phyloP scores from a whole-genome alignment of 1,139 yeast species.

The Petasospora rhodanensis region DNA sequence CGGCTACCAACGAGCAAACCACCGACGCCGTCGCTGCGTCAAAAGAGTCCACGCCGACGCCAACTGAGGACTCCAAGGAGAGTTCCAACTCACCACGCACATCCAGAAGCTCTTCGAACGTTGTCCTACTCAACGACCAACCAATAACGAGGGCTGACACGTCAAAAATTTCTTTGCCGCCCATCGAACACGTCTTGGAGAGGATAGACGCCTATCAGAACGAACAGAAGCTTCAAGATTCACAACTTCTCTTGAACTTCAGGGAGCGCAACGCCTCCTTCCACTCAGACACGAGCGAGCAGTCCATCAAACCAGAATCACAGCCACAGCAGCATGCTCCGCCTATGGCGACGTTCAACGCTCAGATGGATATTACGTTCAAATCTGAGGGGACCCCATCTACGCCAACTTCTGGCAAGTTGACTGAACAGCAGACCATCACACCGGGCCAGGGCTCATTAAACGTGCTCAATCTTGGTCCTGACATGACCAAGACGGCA shows the following conservation, averaged over 20 bases:
- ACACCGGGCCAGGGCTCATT: slow-evolving; percentile 6
- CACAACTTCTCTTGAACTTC: slow-evolving; percentile 23
- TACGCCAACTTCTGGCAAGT: slow-evolving; percentile 4
- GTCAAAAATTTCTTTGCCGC: slow-evolving; percentile 18
- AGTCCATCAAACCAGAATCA: not conserved
- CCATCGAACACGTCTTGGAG: slow-evolving; percentile 22
- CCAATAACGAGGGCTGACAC: too few species aligned
- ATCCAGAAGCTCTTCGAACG: not conserved
- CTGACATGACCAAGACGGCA: slow-evolving; percentile 5
- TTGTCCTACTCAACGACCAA: too few species aligned
- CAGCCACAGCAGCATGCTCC: slow-evolving; percentile 1
- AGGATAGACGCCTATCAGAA: slow-evolving; percentile 25
- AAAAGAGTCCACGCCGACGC: too few species aligned
- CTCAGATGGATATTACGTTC: slow-evolving; percentile 11
- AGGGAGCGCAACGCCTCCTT: slow-evolving; percentile 12
- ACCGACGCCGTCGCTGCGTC: too few species aligned
- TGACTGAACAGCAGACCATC: slow-evolving; percentile 1
- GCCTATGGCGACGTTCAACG: slow-evolving; percentile 9
- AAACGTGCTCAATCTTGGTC: slow-evolving; percentile 9
- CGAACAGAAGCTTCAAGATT: slow-evolving; percentile 25
- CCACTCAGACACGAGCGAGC: not conserved
- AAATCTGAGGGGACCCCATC: slow-evolving; percentile 5
- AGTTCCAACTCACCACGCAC: slow-evolving; percentile 1
- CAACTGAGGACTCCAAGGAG: slow-evolving; percentile 1
- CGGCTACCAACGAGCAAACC: too few species aligned